A percentile compares a stretch with the other conserved stretches of the same genome.
Evolutionary conservation across 1,139 yeast species (phyloP).

Genomic region (Hyphopichia fennica): DNA sequence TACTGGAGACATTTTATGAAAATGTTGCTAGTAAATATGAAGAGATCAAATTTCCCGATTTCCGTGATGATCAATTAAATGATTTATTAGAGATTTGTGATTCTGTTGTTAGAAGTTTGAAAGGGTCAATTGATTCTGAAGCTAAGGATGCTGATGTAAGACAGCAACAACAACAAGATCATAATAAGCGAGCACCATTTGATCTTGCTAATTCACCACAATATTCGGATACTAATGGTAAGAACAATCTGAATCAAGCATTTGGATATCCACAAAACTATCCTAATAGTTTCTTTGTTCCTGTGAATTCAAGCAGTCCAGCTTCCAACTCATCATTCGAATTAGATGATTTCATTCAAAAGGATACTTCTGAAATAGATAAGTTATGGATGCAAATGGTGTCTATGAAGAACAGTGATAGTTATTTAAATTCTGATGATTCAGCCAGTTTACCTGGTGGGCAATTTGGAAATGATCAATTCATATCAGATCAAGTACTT

Average conservation of each 20-base stretch:
- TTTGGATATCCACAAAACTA: not conserved
- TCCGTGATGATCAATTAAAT: constrained; percentile 2
- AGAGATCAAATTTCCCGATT: not conserved
- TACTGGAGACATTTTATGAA: constrained; percentile 2
- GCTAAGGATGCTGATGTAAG: not conserved
- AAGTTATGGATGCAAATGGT: constrained; percentile 38
- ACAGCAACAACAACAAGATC: not conserved
- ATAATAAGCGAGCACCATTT: too few species aligned
- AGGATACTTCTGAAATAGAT: constrained; percentile 35
- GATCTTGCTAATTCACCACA: too few species aligned
- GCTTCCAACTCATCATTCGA: constrained; percentile 5
- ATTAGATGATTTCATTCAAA: constrained; percentile 18
- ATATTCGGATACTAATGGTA: not conserved
- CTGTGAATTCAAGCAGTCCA: not conserved
- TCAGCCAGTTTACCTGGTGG: too few species aligned
- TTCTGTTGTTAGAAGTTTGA: constrained; percentile 1
- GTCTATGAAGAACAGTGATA: constrained; percentile 17
- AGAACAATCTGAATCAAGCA: not conserved
- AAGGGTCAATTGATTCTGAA: not conserved
- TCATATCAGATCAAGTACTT: not conserved
- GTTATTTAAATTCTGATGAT: not conserved
- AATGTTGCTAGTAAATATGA: not conserved
- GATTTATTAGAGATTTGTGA: constrained; percentile 3
- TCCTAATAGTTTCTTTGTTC: not conserved
- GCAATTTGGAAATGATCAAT: not conserved